Conservation (phyloP, 805 yeast species). For the Wickerhamomyces bovis region DNA sequence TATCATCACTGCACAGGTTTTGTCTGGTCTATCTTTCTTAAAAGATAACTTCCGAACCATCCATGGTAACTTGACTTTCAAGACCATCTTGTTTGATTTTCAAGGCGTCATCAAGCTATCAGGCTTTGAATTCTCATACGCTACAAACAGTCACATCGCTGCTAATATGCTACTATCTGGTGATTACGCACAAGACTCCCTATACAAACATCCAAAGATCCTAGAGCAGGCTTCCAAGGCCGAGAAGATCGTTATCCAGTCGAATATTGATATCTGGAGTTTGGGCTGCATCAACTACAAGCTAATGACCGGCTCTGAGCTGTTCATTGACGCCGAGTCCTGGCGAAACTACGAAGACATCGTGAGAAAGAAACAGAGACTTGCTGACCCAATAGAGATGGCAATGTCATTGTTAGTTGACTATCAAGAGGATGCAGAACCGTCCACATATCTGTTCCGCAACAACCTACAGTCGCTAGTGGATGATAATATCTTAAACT, state of each 20-base stretch:
- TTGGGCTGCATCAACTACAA: constrained; percentile 9
- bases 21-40: constrained; percentile 7
- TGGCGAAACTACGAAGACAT: not conserved
- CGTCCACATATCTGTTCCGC: not conserved
- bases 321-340: not conserved
- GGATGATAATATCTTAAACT: not conserved
- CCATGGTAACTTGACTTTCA: constrained; percentile 12
- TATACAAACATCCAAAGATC: constrained; percentile 6
- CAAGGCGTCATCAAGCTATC: constrained; percentile 9
- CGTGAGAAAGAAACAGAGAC: not conserved
- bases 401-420: not conserved
- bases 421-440: not conserved
- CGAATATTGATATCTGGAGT: constrained; percentile 9
- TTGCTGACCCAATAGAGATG: not conserved
- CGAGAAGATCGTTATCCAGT: not conserved
- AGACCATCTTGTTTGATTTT: constrained; percentile 6
- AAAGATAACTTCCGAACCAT: not conserved
- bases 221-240: constrained; percentile 1
- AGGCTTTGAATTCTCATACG: constrained; percentile 5
- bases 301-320: constrained; percentile 1
- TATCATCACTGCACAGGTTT: not conserved
- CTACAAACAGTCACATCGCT: not conserved
- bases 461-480: not conserved
- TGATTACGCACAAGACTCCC: not conserved
- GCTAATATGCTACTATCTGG: not conserved